Evolutionary conservation across 2,329 filamentous ascomycete genomes (phyloP), one percentile per base, ranked within the genome.

Genomic region (Neonectria coccinea): DNA sequence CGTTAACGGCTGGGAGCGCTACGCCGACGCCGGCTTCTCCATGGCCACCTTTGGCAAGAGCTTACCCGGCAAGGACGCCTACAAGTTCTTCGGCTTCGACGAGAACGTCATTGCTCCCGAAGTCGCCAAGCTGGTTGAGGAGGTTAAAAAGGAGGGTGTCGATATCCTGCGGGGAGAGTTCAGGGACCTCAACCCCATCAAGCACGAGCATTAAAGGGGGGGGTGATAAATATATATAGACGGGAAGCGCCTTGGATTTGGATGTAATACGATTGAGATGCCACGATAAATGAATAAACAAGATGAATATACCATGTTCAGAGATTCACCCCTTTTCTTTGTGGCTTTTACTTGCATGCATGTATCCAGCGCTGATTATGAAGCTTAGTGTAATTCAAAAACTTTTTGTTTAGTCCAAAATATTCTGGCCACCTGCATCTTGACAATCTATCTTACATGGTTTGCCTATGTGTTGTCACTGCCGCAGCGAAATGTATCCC

Each of bases 1-100:
- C 1, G 79, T 82, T 1, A 84, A 85, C 63, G 85, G 86, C 0
- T 89, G 87, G 86, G 87, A 89, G 76, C 75, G 86, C 20, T 89
- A 88, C 69, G 86, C 86, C 0, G 83, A 88, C 73, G 87, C 86
- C 1, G 85, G 83, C 1, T 81, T 81, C 63, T 84, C 80, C 52
- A 84, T 89, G 81, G 79, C 80, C 48, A 77, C 79, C 0, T 89
- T 88, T 67, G 86, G 86, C 0, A 85, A 89, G 70, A 85, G 81
- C 16, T 72, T 89, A 48, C 86, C 86, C 0, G 84, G 85, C 0
- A 82, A 83, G 66, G 81, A 81, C 11, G 84, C 84, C 2, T 88
- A 88, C 71, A 81, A 83, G 67, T 83, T 83, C 58, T 88, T 88
- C 71, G 84, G 86, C 1, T 88, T 85, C 65, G 82, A 86, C 55